Percentiles rank a stretch among this genome's conserved stretches.
These are phyloP conservation scores for Lichtheimia corymbifera DNA, from an alignment of 371 early-diverging fungal genomes.

Conservation along the genomic window DNA sequence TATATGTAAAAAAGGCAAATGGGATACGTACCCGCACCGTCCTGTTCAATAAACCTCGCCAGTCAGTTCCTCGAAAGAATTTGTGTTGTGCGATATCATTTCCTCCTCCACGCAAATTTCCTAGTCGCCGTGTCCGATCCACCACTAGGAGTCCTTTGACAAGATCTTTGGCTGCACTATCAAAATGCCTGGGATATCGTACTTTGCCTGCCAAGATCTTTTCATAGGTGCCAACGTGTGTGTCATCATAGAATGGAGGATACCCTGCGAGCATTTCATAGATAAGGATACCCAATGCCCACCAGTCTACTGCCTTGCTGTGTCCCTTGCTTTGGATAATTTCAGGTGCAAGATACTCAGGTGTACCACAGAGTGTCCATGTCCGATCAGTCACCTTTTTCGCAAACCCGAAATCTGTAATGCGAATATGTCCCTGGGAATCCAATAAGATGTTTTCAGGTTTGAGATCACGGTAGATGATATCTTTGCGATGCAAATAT, in stretches of 20 bases:
- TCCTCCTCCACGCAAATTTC: conserved; percentile 56
- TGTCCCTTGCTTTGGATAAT: conserved; percentile 98
- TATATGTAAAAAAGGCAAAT: not conserved
- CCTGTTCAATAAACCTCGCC: conserved; percentile 74
- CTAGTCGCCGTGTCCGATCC: conserved; percentile 77
- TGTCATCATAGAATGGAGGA: conserved; percentile 97
- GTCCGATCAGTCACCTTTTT: conserved; percentile 81
- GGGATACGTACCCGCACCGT: conserved; percentile 50
- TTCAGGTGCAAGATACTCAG: conserved; percentile 98
- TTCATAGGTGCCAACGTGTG: conserved; percentile 85
- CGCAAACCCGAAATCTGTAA: conserved; percentile 99
- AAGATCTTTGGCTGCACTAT: conserved; percentile 76
- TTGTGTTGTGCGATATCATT: conserved; percentile 80
- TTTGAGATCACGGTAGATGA: conserved; percentile 95
- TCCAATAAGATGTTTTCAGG: conserved; percentile 95
- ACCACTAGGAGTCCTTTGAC: conserved; percentile 75
- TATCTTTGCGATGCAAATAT: conserved; percentile 90
- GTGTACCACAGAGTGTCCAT: conserved; percentile 98
- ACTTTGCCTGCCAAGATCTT: conserved; percentile 78
- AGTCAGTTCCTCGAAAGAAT: conserved; percentile 87
- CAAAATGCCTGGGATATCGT: conserved; percentile 76
- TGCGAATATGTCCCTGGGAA: conserved; percentile 91
- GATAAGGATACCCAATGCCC: conserved; percentile 96
- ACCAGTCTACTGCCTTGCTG: conserved; percentile 97
- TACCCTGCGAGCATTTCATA: conserved; percentile 95